Evolutionary conservation across 2,329 filamentous ascomycete genomes (phyloP).

Genomic region (Paraconiothyrium brasiliense): DNA sequence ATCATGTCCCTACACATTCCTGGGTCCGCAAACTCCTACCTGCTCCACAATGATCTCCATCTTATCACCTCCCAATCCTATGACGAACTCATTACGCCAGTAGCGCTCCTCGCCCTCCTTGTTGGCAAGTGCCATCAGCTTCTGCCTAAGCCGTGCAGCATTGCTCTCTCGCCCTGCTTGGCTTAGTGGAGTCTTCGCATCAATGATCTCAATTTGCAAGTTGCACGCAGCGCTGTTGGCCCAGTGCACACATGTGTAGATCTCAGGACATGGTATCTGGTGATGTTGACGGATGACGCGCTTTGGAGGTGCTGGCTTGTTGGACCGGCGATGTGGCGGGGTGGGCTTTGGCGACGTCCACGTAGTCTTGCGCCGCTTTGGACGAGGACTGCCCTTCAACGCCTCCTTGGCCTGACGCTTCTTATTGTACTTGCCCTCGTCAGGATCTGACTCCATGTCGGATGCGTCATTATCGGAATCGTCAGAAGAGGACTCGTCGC

Average conservation of each 20-base stretch:
- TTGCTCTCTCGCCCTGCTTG: conserved; percentile 29
- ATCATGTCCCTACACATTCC: conserved; percentile 31
- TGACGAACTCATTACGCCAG: conserved; percentile 37
- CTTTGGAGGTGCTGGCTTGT: not conserved
- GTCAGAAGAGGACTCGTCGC: not conserved
- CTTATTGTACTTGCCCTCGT: conserved; percentile 14
- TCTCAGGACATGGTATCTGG: conserved; percentile 24
- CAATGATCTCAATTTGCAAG: conserved; percentile 38
- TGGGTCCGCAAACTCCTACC: conserved; percentile 35
- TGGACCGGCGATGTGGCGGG: not conserved
- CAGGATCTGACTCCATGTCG: conserved; percentile 6
- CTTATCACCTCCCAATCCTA: conserved; percentile 26
- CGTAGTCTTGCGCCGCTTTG: not conserved
- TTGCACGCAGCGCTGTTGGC: conserved; percentile 39
- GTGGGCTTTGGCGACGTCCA: not conserved
- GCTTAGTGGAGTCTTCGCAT: conserved; percentile 23
- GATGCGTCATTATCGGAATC: conserved; percentile 4
- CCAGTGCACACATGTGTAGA: conserved; percentile 33
- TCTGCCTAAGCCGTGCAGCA: conserved; percentile 23
- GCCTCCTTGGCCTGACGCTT: conserved; percentile 3
- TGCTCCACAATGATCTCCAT: conserved; percentile 37
- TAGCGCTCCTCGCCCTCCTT: conserved; percentile 18
- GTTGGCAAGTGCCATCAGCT: conserved; percentile 21
- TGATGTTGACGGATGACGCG: conserved; percentile 20
- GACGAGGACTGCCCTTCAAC: not conserved